Evolutionary conservation across 306 rosid genomes (phyloP).

Genomic region (Pyrus communis): DNA sequence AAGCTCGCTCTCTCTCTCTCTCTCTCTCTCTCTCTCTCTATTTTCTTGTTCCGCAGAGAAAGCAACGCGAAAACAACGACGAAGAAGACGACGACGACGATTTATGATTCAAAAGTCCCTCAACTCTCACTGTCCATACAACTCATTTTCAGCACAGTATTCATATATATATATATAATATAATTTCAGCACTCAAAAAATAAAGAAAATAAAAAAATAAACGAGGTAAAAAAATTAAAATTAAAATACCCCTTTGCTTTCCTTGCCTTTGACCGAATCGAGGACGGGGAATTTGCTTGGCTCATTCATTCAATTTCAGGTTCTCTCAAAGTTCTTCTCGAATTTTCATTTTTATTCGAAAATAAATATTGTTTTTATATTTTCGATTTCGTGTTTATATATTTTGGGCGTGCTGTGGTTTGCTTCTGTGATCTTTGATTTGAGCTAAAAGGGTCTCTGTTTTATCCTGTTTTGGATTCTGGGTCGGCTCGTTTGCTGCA

Average conservation of each 20-base stretch:
- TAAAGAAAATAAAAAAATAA: not conserved
- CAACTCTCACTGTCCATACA: constrained; percentile 18
- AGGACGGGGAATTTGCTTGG: constrained; percentile 32
- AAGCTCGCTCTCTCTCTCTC: constrained; percentile 6
- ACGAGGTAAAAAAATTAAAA: not conserved
- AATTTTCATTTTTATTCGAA: not conserved
- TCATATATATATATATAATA: not conserved
- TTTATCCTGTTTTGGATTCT: constrained; percentile 22
- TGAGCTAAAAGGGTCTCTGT: constrained; percentile 11
- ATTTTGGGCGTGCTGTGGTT: not conserved
- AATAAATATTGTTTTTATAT: not conserved
- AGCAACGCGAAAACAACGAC: constrained; percentile 2
- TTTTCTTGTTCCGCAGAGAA: constrained; percentile 4
- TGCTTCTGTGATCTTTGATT: constrained; percentile 41
- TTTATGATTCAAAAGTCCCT: constrained; percentile 16
- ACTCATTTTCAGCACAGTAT: constrained; percentile 1
- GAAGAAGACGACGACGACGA: constrained; percentile 13
- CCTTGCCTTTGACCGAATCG: constrained; percentile 46
- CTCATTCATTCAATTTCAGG: constrained; percentile 37
- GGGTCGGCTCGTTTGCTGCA: constrained; percentile 15
- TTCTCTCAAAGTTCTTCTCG: constrained; percentile 25
- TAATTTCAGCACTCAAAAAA: not conserved
- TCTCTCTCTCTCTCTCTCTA: not conserved
- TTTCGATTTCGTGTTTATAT: not conserved
- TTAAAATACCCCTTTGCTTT: constrained; percentile 27